Conservation (phyloP, 176 grass and related monocot species). For the Avena atlantica region DNA sequence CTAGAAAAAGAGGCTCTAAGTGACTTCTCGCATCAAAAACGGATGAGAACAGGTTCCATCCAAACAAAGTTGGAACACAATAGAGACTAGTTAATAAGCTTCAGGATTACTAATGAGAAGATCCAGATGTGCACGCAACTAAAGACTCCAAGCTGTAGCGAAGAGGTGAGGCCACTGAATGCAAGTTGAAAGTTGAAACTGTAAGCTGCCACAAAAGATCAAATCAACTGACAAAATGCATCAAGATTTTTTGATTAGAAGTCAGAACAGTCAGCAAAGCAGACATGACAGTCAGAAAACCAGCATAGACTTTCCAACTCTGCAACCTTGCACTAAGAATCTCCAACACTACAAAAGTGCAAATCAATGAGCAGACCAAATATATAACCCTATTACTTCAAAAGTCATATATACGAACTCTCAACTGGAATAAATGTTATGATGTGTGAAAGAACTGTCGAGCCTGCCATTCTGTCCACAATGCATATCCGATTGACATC, state of each 20-base stretch:
- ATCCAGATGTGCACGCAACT: not conserved
- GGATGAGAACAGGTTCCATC: not conserved
- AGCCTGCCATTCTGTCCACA: not conserved
- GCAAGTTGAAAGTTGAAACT: slow-evolving; percentile 1
- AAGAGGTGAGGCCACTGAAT: slow-evolving; percentile 8
- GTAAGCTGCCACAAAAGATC: not conserved
- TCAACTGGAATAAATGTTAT: not conserved
- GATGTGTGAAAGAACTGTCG: not conserved
- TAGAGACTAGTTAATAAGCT: not conserved
- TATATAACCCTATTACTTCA: not conserved
- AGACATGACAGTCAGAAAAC: not conserved
- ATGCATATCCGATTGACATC: not conserved
- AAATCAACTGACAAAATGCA: not conserved
- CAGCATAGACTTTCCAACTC: not conserved
- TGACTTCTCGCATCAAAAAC: not conserved
- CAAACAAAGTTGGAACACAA: not conserved
- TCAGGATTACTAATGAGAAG: not conserved
- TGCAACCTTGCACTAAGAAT: not conserved
- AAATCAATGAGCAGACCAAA: slow-evolving; percentile 13
- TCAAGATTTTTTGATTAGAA: not conserved
- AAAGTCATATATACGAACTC: not conserved
- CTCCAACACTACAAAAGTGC: not conserved
- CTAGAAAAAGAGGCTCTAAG: not conserved
- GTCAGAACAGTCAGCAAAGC: not conserved
- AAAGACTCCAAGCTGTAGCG: slow-evolving; percentile 1